Evolutionary conservation across 805 yeast species (phyloP).

Genomic region (Pichia scutulata): DNA sequence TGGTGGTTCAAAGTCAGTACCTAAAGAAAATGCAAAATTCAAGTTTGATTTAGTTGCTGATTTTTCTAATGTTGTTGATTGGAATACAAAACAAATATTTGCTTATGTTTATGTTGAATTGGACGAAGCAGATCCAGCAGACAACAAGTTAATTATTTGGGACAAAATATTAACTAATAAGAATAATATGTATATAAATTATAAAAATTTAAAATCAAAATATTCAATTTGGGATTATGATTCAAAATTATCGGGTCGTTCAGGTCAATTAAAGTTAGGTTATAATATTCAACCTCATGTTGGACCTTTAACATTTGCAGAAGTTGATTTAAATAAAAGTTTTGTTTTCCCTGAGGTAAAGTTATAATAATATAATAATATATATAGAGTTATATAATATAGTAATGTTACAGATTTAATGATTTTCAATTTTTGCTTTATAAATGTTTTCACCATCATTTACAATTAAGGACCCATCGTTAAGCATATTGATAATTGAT

Average conservation of each 20-base stretch:
- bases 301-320: conserved; percentile 72
- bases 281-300: conserved; percentile 93
- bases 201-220: conserved; percentile 53
- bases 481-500: background rate
- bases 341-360: conserved; percentile 18
- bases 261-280: conserved; percentile 62
- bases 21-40: conserved; percentile 70
- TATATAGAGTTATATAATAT: background rate
- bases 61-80: conserved; percentile 73
- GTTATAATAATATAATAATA: background rate
- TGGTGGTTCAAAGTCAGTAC: conserved; percentile 59
- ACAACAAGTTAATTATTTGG: conserved; percentile 72
- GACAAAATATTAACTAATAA: conserved; percentile 64
- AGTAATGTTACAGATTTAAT: background rate
- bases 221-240: conserved; percentile 86
- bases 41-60: conserved; percentile 70
- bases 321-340: conserved; percentile 28
- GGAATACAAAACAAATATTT: conserved; percentile 97
- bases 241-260: conserved; percentile 49
- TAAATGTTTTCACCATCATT: background rate
- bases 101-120: conserved; percentile 82
- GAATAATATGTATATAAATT: conserved; percentile 49
- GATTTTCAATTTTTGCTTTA: background rate
- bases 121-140: conserved; percentile 2
- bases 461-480: background rate